A percentile compares a stretch with the other conserved stretches of the same genome.
Evolutionary conservation across 208 protist species (phyloP).

Genomic region (Leishmania tropica): DNA sequence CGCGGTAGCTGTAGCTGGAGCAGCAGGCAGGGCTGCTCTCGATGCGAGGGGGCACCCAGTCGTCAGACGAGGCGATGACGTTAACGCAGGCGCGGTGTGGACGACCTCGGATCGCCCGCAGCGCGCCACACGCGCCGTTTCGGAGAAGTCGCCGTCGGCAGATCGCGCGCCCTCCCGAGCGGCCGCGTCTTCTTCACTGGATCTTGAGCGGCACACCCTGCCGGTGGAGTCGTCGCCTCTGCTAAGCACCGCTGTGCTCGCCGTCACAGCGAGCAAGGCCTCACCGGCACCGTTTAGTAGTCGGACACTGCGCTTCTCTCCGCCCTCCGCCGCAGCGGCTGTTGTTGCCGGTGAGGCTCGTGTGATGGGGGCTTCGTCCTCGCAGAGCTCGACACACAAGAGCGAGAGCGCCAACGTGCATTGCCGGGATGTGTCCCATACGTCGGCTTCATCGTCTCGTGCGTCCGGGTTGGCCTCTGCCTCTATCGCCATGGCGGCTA

Average conservation of each 20-base stretch:
- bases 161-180: neutral
- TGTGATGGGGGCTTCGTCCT: neutral
- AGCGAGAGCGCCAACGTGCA: neutral
- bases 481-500: neutral
- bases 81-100: neutral
- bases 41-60: neutral
- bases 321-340: conserved; percentile 3
- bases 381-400: neutral
- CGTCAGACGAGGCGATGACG: neutral
- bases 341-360: neutral
- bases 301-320: neutral
- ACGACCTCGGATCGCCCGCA: neutral
- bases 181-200: neutral
- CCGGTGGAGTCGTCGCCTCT: conserved; percentile 14
- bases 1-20: neutral
- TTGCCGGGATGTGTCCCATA: neutral
- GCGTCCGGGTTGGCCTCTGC: neutral
- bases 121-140: neutral
- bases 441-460: neutral
- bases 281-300: neutral
- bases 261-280: conserved; percentile 6
- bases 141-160: neutral
- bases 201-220: conserved; percentile 8
- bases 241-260: conserved; percentile 13
- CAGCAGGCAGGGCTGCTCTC: neutral